A percentile compares a stretch with the other conserved stretches of the same genome.
Conservation (phyloP, 495 filamentous ascomycete species). For the Penicillium riverlandense region DNA sequence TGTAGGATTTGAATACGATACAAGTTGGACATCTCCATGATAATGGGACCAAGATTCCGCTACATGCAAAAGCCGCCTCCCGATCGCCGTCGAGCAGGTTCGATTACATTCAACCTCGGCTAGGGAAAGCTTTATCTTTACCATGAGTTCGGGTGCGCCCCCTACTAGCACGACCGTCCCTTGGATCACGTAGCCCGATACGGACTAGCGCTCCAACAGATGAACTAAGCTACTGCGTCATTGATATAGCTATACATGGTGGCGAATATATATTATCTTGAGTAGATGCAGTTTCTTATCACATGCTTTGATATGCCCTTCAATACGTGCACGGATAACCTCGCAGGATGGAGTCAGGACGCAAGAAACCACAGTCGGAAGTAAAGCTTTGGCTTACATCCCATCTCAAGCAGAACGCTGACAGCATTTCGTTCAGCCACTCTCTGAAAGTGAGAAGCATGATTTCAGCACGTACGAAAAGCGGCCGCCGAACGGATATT, state of each 20-base stretch:
- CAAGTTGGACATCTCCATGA: neutral
- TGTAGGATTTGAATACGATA: too few relatives aligned
- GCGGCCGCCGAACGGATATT: constrained; percentile 5
- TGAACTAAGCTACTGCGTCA: too few relatives aligned
- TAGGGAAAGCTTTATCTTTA: too few relatives aligned
- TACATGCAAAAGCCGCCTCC: neutral
- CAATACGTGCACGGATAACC: neutral
- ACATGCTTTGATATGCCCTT: too few relatives aligned
- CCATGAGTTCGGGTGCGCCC: too few relatives aligned
- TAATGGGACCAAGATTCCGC: neutral
- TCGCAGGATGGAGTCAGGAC: neutral
- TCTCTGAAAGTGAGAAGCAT: constrained; percentile 6
- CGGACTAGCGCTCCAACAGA: too few relatives aligned
- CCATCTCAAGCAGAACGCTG: neutral
- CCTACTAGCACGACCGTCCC: too few relatives aligned
- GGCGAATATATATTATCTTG: too few relatives aligned
- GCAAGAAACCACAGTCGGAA: neutral
- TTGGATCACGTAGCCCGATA: too few relatives aligned
- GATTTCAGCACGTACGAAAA: constrained; percentile 9
- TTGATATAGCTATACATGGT: too few relatives aligned
- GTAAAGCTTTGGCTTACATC: neutral
- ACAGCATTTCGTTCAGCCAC: neutral
- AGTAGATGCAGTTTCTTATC: too few relatives aligned
- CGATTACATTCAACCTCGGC: neutral
- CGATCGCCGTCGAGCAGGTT: neutral